Evolutionary conservation across 2,329 filamentous ascomycete species (phyloP), one percentile per base, ranked within the genome.

Genomic region (Thielaviopsis musarum): DNA sequence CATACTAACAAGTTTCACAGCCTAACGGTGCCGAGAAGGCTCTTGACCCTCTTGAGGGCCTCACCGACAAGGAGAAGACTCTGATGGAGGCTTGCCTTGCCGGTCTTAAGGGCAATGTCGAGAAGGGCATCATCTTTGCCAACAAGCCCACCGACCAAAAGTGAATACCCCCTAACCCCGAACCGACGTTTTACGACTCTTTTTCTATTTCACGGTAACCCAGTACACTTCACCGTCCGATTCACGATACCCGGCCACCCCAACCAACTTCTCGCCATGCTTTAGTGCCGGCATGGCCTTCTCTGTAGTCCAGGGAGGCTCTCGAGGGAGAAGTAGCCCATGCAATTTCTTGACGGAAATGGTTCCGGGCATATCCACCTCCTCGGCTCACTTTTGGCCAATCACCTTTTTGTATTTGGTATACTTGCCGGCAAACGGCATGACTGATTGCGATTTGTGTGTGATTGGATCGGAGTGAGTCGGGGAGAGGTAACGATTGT

Each of bases 121-220:
- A 82, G 69, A 96, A 97, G 83, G 93, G 93, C 70, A 78, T 96
- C 70, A 82, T 84, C 70, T 98, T 97, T 71, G 85, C 85, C 73
- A 80, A 87, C 77, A 91, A 85, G 80, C 83, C 88, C 71, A 86
- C 89, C 70, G 61, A 58, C 45, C 83, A 89, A 82, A 91, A 91
- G 87, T 91, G 83, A 88, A 72, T 68, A 68, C 63, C 61, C 66
- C 67, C 66, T 60, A 49, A 28, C 24, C 48, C 54, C 48, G 7
- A 34, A 34, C 30, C 30, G 30, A 34, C 30, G 30, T 34, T 34
- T 34, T 34, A 49, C 41, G 28, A 28, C 52, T 19, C 48, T 28
- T 41, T 17, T 34, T 34, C 30, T 34, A 54, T 54, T 51, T 41
- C 21, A 52, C 54, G 38, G 51, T 49, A 52, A 49, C 57, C 58